Conservation (phyloP, 345 rosid genomes). For the Noccaea caerulescens region DNA sequence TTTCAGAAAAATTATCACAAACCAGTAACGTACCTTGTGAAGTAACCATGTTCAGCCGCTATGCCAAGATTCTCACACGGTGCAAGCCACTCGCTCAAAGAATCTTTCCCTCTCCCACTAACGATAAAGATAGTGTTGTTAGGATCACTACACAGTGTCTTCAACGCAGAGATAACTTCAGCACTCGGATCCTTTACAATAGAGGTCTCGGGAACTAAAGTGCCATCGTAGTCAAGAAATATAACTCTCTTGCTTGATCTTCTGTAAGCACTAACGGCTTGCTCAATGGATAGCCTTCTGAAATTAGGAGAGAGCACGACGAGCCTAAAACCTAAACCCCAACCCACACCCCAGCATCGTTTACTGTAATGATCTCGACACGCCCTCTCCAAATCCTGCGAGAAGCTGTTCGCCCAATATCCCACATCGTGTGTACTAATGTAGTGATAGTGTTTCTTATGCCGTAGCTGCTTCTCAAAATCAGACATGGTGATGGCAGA, state of each 20-base stretch:
- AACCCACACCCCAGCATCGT: conserved; percentile 54
- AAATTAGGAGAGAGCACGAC: conserved; percentile 53
- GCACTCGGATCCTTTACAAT: conserved; percentile 44
- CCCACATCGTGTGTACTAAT: conserved; percentile 65
- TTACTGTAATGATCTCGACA: conserved; percentile 54
- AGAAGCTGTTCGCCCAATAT: conserved; percentile 58
- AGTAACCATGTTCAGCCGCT: conserved; percentile 61
- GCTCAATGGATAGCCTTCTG: conserved; percentile 47
- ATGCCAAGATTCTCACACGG: conserved; percentile 55
- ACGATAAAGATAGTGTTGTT: conserved; percentile 51
- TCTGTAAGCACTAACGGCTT: conserved; percentile 44
- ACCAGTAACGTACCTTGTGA: conserved; percentile 44
- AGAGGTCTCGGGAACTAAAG: conserved; percentile 45
- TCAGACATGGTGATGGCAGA: conserved; percentile 49
- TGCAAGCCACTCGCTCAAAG: conserved; percentile 51
- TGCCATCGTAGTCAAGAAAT: conserved; percentile 58
- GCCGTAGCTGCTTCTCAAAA: conserved; percentile 50
- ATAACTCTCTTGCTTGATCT: conserved; percentile 48
- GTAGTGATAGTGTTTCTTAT: conserved; percentile 55
- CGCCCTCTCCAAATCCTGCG: conserved; percentile 54
- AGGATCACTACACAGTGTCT: conserved; percentile 49
- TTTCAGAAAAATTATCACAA: background rate
- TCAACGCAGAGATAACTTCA: conserved; percentile 46
- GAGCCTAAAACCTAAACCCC: conserved; percentile 52
- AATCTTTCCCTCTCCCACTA: conserved; percentile 52